phyloP scores from a whole-genome alignment of 164 flowering plant species.

The Vitis labrusca region DNA sequence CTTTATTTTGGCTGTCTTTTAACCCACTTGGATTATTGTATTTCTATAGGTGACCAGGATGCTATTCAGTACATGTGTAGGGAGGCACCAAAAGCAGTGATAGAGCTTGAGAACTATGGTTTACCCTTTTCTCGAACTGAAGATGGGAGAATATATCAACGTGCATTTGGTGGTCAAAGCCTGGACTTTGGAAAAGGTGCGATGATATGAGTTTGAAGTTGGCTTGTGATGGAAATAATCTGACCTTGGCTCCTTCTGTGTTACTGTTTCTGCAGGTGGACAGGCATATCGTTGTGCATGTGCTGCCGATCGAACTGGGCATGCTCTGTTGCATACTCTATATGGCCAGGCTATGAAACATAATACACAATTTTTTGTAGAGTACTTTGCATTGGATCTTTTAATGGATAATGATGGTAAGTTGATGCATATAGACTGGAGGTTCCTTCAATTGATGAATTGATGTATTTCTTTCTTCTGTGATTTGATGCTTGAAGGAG shows the following conservation, averaged over 20 bases:
- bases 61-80: conserved; percentile 99
- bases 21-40: not conserved
- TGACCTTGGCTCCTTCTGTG: conserved; percentile 13
- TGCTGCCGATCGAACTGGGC: conserved; percentile 99
- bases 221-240: conserved; percentile 3
- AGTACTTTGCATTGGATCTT: conserved; percentile 94
- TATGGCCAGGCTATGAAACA: conserved; percentile 99
- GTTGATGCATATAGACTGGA: conserved; percentile 16
- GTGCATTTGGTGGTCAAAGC: conserved; percentile 99
- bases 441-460: not conserved
- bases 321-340: conserved; percentile 91
- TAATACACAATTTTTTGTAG: conserved; percentile 95
- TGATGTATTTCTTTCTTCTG: not conserved
- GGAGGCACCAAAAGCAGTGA: conserved; percentile 99
- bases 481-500: conserved; percentile 7
- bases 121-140: conserved; percentile 97
- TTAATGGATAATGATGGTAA: conserved; percentile 82
- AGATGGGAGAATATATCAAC: conserved; percentile 95
- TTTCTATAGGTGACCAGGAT: conserved; percentile 85
- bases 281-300: conserved; percentile 99
- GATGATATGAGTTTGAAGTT: conserved; percentile 7
- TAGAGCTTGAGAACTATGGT: conserved; percentile 97
- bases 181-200: conserved; percentile 94
- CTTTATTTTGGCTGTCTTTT: not conserved
- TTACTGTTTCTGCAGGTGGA: conserved; percentile 63